Evolutionary conservation across 352 stramenopile species (phyloP), one percentile per base, ranked within the genome.

Genomic region (Phytophthora rubi): DNA sequence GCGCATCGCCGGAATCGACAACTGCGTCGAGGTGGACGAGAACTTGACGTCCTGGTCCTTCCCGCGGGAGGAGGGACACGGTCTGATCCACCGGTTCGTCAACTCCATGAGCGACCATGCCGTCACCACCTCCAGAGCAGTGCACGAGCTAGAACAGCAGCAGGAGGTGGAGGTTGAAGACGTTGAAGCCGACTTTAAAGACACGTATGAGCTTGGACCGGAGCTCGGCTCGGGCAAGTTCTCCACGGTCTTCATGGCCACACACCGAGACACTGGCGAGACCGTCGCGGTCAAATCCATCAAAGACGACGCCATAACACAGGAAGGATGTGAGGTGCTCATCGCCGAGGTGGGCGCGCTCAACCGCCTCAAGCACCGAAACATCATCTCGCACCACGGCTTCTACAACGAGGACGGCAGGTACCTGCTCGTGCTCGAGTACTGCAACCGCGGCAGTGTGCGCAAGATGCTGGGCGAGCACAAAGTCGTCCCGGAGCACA

Each of bases 391-490:
- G 9, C 78, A 97, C 69, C 78, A 91, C 59, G 89, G 92, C 1
- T 89, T 97, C 58, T 97, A 86, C 65, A 83, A 88, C 13, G 87
- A 91, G 45, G 63, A 79, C 21, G 83, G 83, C 62, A 91, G 86
- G 68, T 93, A 96, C 54, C 83, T 89, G 70, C 79, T 98, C 21
- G 82, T 97, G 56, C 84, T 98, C 60, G 91, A 98, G 68, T 86
- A 94, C 51, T 94, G 91, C 69, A 79, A 83, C 35, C 85, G 80
- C 15, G 91, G 91, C 18, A 94, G 94, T 42, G 78, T 98, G 3
- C 90, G 91, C 49, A 80, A 91, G 26, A 58, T 93, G 37, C 80
- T 98, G 12, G 76, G 90, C 33, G 47, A 85, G 33, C 76, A 85
- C 13, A 73, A 87, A 33, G 64, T 82, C 16, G 75, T 97, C 58